phyloP scores from a whole-genome alignment of 495 filamentous ascomycete genomes.

The Trypethelium eluteriae region DNA sequence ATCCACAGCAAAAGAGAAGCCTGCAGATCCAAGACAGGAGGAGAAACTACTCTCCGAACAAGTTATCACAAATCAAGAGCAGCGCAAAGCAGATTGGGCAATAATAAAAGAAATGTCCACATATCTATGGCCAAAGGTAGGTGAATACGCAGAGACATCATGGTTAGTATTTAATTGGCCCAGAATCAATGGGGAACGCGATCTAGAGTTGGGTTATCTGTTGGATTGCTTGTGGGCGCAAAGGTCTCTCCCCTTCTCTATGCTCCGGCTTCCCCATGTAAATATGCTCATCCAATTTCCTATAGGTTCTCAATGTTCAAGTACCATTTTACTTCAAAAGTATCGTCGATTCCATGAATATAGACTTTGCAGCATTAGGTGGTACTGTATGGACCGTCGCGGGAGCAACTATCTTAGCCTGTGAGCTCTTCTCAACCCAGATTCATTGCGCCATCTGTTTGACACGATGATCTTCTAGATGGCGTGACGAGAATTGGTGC shows the following conservation, averaged over 20 bases:
- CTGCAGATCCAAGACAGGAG: conserved; percentile 23
- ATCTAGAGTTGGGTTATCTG: conserved; percentile 69
- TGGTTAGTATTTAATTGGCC: conserved; percentile 4
- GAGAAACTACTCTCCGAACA: conserved; percentile 51
- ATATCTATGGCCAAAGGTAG: conserved; percentile 92
- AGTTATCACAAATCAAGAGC: conserved; percentile 61
- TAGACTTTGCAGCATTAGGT: conserved; percentile 74
- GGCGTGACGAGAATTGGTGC: conserved; percentile 81
- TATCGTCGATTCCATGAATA: conserved; percentile 95
- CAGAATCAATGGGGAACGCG: conserved; percentile 72
- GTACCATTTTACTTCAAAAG: conserved; percentile 98
- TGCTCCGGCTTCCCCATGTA: not conserved
- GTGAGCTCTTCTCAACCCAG: conserved; percentile 37
- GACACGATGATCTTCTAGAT: conserved; percentile 42
- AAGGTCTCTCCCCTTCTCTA: conserved; percentile 47
- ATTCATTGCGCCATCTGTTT: not conserved
- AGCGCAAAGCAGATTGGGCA: conserved; percentile 93
- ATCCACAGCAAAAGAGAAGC: conserved; percentile 27
- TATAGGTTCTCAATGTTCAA: conserved; percentile 82
- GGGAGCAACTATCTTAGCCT: conserved; percentile 84
- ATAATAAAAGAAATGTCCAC: conserved; percentile 96
- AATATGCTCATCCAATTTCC: conserved; percentile 21
- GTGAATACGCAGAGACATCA: not conserved
- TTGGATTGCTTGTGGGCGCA: conserved; percentile 76
- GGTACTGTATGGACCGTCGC: conserved; percentile 84